A percentile compares a stretch with the other conserved stretches of the same genome.
phyloP scores from a whole-genome alignment of 2,329 filamentous ascomycete genomes.

The Ascochyta rabiei region DNA sequence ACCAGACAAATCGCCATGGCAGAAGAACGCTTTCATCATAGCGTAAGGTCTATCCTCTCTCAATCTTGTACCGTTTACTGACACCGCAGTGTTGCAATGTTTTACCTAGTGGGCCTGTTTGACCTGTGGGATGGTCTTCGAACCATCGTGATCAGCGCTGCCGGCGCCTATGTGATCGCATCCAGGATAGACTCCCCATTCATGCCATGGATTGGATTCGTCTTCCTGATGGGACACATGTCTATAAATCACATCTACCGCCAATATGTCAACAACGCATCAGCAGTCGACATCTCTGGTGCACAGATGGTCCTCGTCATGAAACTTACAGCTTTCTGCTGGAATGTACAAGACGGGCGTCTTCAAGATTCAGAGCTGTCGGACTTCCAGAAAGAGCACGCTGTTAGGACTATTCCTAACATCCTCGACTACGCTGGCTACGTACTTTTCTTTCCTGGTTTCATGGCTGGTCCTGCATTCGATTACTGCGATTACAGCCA shows the following conservation, averaged over 20 bases:
- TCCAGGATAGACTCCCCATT: slow-evolving; percentile 83
- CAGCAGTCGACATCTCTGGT: slow-evolving; percentile 80
- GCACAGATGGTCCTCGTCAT: slow-evolving; percentile 98
- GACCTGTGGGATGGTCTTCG: slow-evolving; percentile 85
- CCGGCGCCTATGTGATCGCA: slow-evolving; percentile 81
- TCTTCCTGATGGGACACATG: slow-evolving; percentile 95
- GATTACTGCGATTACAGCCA: slow-evolving; percentile 91
- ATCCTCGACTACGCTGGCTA: slow-evolving; percentile 86
- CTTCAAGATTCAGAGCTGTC: slow-evolving; percentile 80
- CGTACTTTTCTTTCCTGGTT: slow-evolving; percentile 90
- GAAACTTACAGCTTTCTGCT: slow-evolving; percentile 96
- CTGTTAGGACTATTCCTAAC: slow-evolving; percentile 74
- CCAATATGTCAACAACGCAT: slow-evolving; percentile 71
- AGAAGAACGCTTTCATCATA: slow-evolving; percentile 89
- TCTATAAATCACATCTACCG: slow-evolving; percentile 86
- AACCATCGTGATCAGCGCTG: slow-evolving; percentile 79
- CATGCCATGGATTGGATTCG: slow-evolving; percentile 97
- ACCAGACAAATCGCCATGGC: slow-evolving; percentile 79
- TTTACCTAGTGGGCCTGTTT: slow-evolving; percentile 93
- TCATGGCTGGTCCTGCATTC: slow-evolving; percentile 90
- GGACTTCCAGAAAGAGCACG: slow-evolving; percentile 82
- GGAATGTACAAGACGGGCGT: slow-evolving; percentile 94
- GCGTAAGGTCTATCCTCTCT: slow-evolving; percentile 56
- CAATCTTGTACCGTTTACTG: neutral
- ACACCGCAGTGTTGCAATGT: slow-evolving; percentile 70